Evolutionary conservation across 1,284 basidiomycete species (phyloP), one percentile per base, ranked within the genome.

Genomic region (Meripilus lineatus): DNA sequence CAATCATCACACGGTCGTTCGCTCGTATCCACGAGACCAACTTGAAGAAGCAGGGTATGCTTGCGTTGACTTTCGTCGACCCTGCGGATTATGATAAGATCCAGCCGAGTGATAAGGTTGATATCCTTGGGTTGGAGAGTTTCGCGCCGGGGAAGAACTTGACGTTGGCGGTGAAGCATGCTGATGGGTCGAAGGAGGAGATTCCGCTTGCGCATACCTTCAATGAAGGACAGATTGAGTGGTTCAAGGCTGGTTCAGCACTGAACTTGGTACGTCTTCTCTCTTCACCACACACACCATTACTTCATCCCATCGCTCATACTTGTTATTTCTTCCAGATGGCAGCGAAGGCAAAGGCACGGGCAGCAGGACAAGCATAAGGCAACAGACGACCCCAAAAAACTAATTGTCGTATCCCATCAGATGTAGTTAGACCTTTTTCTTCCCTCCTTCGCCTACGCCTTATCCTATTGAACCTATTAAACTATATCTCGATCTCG

Each of bases 1-100:
- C 95, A 38, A 90, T 98, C 72, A 95, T 99, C 67, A 87, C 87
- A 61, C 84, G 92, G 62, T 92, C 88, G 30, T 96, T 96, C 67
- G 94, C 94, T 40, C 91, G 94, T 74, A 97, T 98, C 71, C 94
- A 97, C 75, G 93, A 97, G 80, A 90, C 89, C 65, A 96, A 96
- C 81, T 75, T 95, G 77, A 95, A 95, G 86, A 96, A 93, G 79
- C 90, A 93, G 74, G 90, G 90, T 56, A 92, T 94, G 88, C 88
- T 95, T 50, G 89, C 91, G 2, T 70, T 94, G 53, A 94, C 89
- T 51, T 95, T 96, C 65, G 84, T 69, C 49, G 77, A 96, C 72
- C 75, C 86, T 10, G 88, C 77, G 50, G 93, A 96, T 69, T 97
- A 97, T 68, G 89, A 95, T 64, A 90, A 88, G 72, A 67, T 95